Base-by-base conservation (phyloP, 225 moss, liverwort and hornwort species). In the Bryoerythrophyllum caledonicum region DNA sequence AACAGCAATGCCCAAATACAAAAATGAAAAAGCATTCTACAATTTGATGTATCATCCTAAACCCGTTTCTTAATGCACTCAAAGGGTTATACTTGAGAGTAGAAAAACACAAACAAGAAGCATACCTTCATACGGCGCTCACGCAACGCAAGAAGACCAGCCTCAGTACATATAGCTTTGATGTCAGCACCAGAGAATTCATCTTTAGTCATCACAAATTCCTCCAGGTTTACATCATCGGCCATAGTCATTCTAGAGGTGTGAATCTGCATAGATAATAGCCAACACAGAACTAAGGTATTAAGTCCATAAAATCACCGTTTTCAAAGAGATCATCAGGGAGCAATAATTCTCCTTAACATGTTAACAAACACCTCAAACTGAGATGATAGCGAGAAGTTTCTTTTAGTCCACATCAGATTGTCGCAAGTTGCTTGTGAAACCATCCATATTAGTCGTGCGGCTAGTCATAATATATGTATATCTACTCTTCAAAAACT, bases 41-140 rank as follows among this genome's bases (percentile, higher is more conserved):
- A 2, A 53, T 5, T 19, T 67, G 38, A 43, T 2, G 20, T 12
- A 19, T 23, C 43, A 34, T 46, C 23, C 53, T 2, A 9, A 24
- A 37, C 15, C 38, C 23, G 15, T 10, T 74, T 60, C 32, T 64
- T 6, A 14, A 65, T 17, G 2, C 12, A 53, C 26, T 15, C 26
- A 49, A 24, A 67, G 54, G 35, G 44, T 20, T 23, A 60, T 56
- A 17, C 8, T 30, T n/a, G 24, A 20, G 14, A 69, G 37, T 54
- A 15, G 48, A 48, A 56, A 28, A 75, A 52, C 37, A 49, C 32
- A 78, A 71, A 66, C 8, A 59, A 73, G 12, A 63, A 65, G 70
- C 81, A 60, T 71, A 89, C 97, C 97, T 99, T 99, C 99, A 99
- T 99, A 32, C 99, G 88, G 32, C 99, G 95, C 82, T 99, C 99